Percentiles rank a stretch among this genome's conserved stretches.
Conservation (phyloP, 805 yeast genomes). For the Kluyveromyces wickerhamii region DNA sequence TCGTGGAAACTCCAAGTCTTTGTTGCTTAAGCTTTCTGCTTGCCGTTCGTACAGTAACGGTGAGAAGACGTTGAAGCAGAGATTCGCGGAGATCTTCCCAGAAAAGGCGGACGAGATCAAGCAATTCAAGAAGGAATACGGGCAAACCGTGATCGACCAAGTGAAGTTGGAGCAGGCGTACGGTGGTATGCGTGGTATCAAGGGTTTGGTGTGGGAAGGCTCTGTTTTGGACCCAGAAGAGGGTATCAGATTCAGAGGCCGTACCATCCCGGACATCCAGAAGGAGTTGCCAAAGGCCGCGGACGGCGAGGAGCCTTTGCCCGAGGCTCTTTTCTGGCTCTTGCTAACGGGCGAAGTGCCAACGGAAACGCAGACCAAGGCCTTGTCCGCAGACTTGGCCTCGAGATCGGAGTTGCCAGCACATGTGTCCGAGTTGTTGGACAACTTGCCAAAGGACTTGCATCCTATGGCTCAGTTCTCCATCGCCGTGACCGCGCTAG, state of each 20-base stretch:
- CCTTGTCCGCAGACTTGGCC: slow-evolving; percentile 68
- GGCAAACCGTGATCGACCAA: slow-evolving; percentile 65
- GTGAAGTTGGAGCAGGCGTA: slow-evolving; percentile 72
- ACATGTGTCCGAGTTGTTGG: slow-evolving; percentile 65
- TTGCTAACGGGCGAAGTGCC: slow-evolving; percentile 79
- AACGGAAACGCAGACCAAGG: slow-evolving; percentile 59
- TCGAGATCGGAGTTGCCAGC: slow-evolving; percentile 71
- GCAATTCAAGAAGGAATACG: slow-evolving; percentile 81
- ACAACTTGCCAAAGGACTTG: slow-evolving; percentile 63
- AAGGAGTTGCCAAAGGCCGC: slow-evolving; percentile 67
- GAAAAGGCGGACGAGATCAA: slow-evolving; percentile 82
- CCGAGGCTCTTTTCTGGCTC: slow-evolving; percentile 80
- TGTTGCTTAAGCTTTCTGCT: slow-evolving; percentile 5
- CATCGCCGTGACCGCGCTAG: slow-evolving; percentile 74
- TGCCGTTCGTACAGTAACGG: slow-evolving; percentile 12
- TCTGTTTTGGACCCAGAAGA: slow-evolving; percentile 77
- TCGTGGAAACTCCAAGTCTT: slow-evolving; percentile 1
- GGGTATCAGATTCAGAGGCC: slow-evolving; percentile 82
- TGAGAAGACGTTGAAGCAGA: slow-evolving; percentile 70
- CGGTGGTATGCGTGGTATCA: slow-evolving; percentile 89
- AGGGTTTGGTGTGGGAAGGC: slow-evolving; percentile 84
- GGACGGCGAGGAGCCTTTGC: slow-evolving; percentile 60
- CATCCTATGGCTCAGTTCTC: slow-evolving; percentile 91
- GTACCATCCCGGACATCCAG: slow-evolving; percentile 73
- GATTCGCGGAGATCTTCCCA: slow-evolving; percentile 88